Conservation (phyloP, 2,329 filamentous ascomycete species). For the Epichloe glyceriae region DNA sequence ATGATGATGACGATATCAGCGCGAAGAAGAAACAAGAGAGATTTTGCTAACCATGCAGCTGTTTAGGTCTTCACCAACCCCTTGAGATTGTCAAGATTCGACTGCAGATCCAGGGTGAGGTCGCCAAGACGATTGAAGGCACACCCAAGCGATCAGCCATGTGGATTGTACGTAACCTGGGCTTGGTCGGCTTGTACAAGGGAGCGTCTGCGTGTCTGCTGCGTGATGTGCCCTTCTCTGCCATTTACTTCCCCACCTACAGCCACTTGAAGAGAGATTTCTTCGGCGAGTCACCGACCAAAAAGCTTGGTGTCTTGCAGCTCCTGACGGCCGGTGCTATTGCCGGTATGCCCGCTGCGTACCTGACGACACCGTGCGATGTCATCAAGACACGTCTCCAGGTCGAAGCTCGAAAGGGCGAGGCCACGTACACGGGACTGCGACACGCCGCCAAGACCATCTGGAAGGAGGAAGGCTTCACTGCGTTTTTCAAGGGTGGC, state of each 20-base stretch:
- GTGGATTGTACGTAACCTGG: constrained; percentile 95
- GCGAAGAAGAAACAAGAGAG: not conserved
- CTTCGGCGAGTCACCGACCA: constrained; percentile 77
- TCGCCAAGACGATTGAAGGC: constrained; percentile 74
- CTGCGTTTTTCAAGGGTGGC: constrained; percentile 96
- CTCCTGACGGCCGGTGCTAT: constrained; percentile 91
- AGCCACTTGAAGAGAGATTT: constrained; percentile 85
- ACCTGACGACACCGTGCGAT: constrained; percentile 93
- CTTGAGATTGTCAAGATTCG: constrained; percentile 99
- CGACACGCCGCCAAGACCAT: constrained; percentile 77
- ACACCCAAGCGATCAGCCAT: constrained; percentile 82
- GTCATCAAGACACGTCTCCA: constrained; percentile 98
- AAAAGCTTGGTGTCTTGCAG: constrained; percentile 82
- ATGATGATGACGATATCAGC: not conserved
- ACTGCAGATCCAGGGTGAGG: constrained; percentile 91
- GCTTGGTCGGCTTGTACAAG: constrained; percentile 91
- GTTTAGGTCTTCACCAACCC: constrained; percentile 86
- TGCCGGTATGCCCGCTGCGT: constrained; percentile 80
- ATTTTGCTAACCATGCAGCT: not conserved
- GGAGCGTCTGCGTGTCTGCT: constrained; percentile 88
- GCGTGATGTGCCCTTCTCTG: constrained; percentile 93
- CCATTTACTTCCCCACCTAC: constrained; percentile 98
- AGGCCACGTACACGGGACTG: constrained; percentile 74
- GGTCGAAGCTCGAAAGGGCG: constrained; percentile 93
- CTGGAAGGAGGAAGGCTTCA: constrained; percentile 81